Base-by-base conservation (phyloP, 2,329 filamentous ascomycete species). In the Ophiobolus disseminans region DNA sequence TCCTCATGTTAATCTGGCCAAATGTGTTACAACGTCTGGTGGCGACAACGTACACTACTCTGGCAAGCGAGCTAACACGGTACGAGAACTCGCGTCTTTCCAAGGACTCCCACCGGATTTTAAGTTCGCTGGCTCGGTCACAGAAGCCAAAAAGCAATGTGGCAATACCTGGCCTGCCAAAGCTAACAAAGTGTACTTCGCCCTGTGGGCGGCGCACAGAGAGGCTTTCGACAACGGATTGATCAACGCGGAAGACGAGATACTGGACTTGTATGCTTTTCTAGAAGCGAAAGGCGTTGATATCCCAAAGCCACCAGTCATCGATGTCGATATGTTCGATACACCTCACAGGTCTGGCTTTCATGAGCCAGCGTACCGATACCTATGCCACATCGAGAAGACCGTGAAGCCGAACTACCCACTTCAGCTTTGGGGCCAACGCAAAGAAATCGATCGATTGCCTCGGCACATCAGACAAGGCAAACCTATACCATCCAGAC, bases 141-240 rank as follows among this genome's bases (percentile, higher is more conserved):
- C 40, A 0, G 22, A 60, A 13, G 63, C 62, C 0, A 57, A 35
- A 0, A 56, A 55, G 16, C 60, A 64, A 31, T 47, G 57, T 9
- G 65, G 65, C 5, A 69, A 69, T 40, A 61, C 61, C 0, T 63
- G 53, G 31, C 59, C 63, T 3, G 53, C 57, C 0, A 17, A 19
- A 30, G 2, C 38, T 16, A 11, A 32, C 51, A 22, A 57, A 13
- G 36, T 19, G 11, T 45, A 25, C 14, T 34, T 10, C 35, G 37
- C 21, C 34, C 48, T 5, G 19, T 58, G 39, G 45, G 10, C 38
- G 31, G 40, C 55, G 13, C 63, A 60, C 0, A 39, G 66, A 0
- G 58, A 68, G 22, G 68, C 67, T 0, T 70, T 60, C 10, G 62
- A 69, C 11, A 7, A 61, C 2, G 64, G 64, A 0, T 21, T 63